These are phyloP conservation scores for Stipa capillata DNA, from an alignment of 176 grass and related monocot species.

Conservation along the genomic window DNA sequence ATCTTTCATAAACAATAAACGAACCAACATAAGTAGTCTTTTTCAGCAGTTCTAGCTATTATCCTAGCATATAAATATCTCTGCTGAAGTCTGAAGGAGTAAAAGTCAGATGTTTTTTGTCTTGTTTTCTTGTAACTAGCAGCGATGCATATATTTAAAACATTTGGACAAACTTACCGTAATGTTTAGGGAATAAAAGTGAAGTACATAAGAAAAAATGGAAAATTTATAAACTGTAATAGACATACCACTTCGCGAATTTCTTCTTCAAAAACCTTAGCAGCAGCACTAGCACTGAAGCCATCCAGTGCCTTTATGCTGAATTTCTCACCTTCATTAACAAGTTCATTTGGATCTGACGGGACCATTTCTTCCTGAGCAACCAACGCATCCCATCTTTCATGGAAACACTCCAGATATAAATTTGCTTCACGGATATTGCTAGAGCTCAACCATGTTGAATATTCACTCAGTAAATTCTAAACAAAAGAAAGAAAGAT, in stretches of 20 bases:
- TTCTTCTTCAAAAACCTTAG: conserved; percentile 89
- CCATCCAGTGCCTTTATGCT: conserved; percentile 45
- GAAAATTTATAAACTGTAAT: neutral
- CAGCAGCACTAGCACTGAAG: conserved; percentile 66
- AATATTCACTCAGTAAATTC: conserved; percentile 69
- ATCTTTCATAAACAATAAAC: neutral
- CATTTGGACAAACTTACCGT: conserved; percentile 3
- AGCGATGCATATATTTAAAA: neutral
- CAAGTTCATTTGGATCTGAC: conserved; percentile 33
- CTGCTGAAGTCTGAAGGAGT: neutral
- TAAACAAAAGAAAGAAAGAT: conserved; percentile 28
- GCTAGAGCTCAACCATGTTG: conserved; percentile 66
- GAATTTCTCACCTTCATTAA: conserved; percentile 38
- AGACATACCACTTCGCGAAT: conserved; percentile 76
- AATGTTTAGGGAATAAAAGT: neutral
- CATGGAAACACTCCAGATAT: conserved; percentile 57
- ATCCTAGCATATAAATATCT: neutral
- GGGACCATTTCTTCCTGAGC: conserved; percentile 31
- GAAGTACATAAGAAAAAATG: neutral
- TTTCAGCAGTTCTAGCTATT: neutral
- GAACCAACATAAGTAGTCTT: neutral
- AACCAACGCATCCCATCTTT: conserved; percentile 47
- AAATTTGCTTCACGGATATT: conserved; percentile 63
- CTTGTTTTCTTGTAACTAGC: neutral
- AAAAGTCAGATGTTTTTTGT: neutral